These are phyloP conservation scores for Macrophomina pseudophaseolina DNA, from an alignment of 2,329 filamentous ascomycete species.

Conservation along the genomic window DNA sequence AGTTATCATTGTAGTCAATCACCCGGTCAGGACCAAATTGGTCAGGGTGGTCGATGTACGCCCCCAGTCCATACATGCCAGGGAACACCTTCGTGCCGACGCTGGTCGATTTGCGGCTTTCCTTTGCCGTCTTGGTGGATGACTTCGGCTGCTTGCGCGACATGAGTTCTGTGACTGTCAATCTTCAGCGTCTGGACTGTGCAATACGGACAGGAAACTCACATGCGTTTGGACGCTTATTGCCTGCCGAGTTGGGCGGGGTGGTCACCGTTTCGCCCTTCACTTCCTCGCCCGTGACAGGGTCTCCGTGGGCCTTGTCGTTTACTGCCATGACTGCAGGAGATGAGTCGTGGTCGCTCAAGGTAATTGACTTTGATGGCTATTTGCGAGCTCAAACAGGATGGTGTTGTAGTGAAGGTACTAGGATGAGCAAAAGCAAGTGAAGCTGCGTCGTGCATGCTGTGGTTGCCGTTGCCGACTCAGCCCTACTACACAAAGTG, in stretches of 20 bases:
- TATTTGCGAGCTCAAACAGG: background rate
- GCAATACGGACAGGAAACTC: constrained; percentile 24
- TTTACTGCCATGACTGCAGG: constrained; percentile 3
- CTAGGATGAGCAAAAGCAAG: background rate
- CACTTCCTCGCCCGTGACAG: constrained; percentile 35
- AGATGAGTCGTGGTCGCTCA: background rate
- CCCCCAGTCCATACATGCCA: constrained; percentile 65
- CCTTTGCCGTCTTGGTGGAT: constrained; percentile 20
- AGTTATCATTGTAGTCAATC: constrained; percentile 69
- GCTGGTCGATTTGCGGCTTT: constrained; percentile 27
- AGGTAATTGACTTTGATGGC: too few species aligned
- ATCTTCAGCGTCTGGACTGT: constrained; percentile 4
- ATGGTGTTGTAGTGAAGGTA: background rate
- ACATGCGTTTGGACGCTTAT: constrained; percentile 47
- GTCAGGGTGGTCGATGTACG: constrained; percentile 69
- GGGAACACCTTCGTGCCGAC: constrained; percentile 46
- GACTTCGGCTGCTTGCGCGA: constrained; percentile 45
- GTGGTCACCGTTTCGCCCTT: constrained; percentile 29
- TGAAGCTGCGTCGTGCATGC: constrained; percentile 9
- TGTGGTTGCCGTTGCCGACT: background rate
- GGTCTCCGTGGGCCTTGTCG: constrained; percentile 29
- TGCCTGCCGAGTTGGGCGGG: constrained; percentile 5
- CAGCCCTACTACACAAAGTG: constrained; percentile 19
- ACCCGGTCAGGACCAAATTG: constrained; percentile 64
- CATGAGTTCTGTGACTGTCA: constrained; percentile 55